A percentile compares a stretch with the other conserved stretches of the same genome.
Conservation (phyloP, 352 stramenopile genomes). For the Phytophthora foliorum region DNA sequence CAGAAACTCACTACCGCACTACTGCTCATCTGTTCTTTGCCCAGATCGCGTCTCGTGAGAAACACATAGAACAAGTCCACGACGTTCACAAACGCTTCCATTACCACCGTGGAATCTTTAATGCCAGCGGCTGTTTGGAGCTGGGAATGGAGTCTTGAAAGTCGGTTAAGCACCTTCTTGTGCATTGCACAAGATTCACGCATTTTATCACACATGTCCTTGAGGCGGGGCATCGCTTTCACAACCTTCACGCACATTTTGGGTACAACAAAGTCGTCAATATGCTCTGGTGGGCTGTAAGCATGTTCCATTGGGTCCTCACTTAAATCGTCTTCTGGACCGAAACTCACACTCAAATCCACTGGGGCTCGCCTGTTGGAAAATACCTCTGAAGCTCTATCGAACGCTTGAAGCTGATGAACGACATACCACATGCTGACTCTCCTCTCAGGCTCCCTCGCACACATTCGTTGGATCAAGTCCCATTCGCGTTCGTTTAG, state of each 20-base stretch:
- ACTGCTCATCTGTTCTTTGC: conserved; percentile 22
- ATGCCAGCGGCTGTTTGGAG: conserved; percentile 20
- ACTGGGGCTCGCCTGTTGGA: conserved; percentile 18
- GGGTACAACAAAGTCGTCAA: conserved; percentile 38
- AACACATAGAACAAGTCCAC: conserved; percentile 32
- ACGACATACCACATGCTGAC: conserved; percentile 44
- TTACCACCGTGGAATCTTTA: conserved; percentile 20
- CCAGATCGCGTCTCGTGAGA: conserved; percentile 25
- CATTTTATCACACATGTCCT: conserved; percentile 15
- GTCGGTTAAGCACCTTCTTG: conserved; percentile 21
- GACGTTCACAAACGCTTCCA: conserved; percentile 28
- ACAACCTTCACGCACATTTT: conserved; percentile 36
- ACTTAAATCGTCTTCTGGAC: conserved; percentile 20
- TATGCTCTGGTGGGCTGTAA: conserved; percentile 19
- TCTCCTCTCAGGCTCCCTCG: conserved; percentile 7
- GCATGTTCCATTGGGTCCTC: conserved; percentile 16
- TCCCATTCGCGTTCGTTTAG: conserved; percentile 32
- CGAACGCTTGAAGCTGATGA: conserved; percentile 35
- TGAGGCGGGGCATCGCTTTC: conserved; percentile 26
- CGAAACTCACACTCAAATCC: conserved; percentile 34
- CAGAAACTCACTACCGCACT: conserved; percentile 29
- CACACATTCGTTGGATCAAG: conserved; percentile 39
- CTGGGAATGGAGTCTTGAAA: conserved; percentile 15
- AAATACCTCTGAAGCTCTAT: conserved; percentile 10
- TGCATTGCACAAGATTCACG: conserved; percentile 15